Evolutionary conservation across 768 basidiomycete species (phyloP).

Genomic region (Megacollybia marginata): DNA sequence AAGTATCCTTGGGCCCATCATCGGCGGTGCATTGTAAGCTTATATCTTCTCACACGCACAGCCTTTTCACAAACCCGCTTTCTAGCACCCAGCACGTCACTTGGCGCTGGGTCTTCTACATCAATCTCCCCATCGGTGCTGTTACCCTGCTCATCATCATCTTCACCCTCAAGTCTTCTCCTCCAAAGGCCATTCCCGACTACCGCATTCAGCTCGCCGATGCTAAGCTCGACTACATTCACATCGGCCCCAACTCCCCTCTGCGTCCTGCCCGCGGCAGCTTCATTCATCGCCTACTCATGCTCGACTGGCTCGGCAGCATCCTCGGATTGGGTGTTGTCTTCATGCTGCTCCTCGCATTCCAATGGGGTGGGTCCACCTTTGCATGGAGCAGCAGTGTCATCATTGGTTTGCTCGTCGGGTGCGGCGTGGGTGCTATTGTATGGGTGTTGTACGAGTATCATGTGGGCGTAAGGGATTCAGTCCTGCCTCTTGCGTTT

Average conservation of each 20-base stretch:
- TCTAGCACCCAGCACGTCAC: too few species aligned
- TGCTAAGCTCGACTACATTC: too few species aligned
- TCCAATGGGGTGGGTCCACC: constrained; percentile 36
- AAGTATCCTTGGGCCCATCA: constrained; percentile 18
- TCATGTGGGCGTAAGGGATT: too few species aligned
- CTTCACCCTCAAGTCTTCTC: constrained; percentile 5
- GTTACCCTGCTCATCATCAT: constrained; percentile 5
- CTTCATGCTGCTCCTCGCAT: constrained; percentile 28
- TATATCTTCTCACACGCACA: too few species aligned
- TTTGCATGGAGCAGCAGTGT: constrained; percentile 27
- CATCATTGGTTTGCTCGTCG: constrained; percentile 9
- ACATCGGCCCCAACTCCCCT: too few species aligned
- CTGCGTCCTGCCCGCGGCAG: too few species aligned
- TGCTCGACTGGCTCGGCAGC: constrained; percentile 31
- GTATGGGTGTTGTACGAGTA: too few species aligned
- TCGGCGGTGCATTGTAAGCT: constrained; percentile 22
- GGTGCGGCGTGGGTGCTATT: too few species aligned
- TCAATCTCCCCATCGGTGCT: constrained; percentile 10
- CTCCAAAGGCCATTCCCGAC: constrained; percentile 1
- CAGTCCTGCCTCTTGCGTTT: too few species aligned
- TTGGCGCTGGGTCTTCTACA: constrained; percentile 6
- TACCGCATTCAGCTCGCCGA: too few species aligned
- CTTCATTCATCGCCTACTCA: constrained; percentile 4
- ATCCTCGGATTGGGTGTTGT: constrained; percentile 23
- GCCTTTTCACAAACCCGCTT: too few species aligned